Conservation (phyloP, 768 basidiomycete genomes). For the Tricholoma hemisulphureum region DNA sequence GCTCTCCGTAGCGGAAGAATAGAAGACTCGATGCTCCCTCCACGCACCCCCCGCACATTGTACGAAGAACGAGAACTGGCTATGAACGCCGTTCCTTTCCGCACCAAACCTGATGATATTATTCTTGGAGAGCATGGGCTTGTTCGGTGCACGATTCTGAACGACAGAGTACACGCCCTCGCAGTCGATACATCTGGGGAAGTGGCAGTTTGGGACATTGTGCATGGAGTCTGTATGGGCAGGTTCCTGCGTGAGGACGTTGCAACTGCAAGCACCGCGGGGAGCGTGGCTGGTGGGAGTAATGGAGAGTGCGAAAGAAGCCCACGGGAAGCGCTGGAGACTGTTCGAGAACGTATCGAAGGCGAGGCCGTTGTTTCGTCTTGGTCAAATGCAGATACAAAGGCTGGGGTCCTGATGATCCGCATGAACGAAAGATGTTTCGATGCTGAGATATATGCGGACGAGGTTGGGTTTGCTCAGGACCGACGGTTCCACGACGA, state of each 20-base stretch:
- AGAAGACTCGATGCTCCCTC: conserved; percentile 35
- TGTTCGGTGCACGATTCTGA: conserved; percentile 77
- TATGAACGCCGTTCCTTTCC: conserved; percentile 64
- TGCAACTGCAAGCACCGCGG: conserved; percentile 49
- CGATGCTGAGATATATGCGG: conserved; percentile 93
- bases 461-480: conserved; percentile 74
- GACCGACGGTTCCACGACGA: conserved; percentile 73
- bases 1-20: conserved; percentile 36
- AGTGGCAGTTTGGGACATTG: conserved; percentile 91
- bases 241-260: conserved; percentile 66
- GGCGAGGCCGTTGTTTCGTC: conserved; percentile 83
- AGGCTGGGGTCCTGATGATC: conserved; percentile 82
- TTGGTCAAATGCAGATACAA: conserved; percentile 90
- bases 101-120: conserved; percentile 58
- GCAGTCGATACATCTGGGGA: conserved; percentile 88
- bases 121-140: conserved; percentile 80
- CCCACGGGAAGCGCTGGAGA: conserved; percentile 82
- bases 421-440: conserved; percentile 88
- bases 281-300: conserved; percentile 42
- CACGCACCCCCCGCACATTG: conserved; percentile 43
- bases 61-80: conserved; percentile 80
- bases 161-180: conserved; percentile 86
- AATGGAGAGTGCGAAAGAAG: conserved; percentile 52
- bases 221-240: conserved; percentile 74
- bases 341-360: conserved; percentile 88